A percentile compares a stretch with the other conserved stretches of the same genome.
These are phyloP conservation scores for Quercus engelmannii DNA, from an alignment of 306 rosid species.

Conservation along the genomic window DNA sequence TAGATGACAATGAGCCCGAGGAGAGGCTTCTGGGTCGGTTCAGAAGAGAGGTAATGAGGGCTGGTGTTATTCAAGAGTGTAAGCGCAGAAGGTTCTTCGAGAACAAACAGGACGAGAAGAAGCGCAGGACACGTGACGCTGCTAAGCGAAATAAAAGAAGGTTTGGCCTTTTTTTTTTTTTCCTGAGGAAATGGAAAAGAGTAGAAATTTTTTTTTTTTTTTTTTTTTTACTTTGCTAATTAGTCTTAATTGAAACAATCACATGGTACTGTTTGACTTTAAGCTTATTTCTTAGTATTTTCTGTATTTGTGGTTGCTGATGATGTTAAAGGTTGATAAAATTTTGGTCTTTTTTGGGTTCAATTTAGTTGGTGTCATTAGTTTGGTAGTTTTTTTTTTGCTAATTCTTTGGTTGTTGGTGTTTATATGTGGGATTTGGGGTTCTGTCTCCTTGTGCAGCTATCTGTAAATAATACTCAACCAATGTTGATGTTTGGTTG, in stretches of 20 bases:
- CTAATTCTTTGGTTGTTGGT: neutral
- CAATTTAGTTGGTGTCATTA: neutral
- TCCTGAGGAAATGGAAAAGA: neutral
- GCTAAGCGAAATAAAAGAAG: slow-evolving; percentile 80
- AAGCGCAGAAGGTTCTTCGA: slow-evolving; percentile 65
- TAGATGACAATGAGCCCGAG: slow-evolving; percentile 75
- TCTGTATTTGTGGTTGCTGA: neutral
- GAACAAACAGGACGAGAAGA: slow-evolving; percentile 73
- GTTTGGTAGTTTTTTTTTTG: neutral
- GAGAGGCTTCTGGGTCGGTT: slow-evolving; percentile 72
- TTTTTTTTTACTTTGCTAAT: neutral
- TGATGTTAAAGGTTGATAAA: neutral
- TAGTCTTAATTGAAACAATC: neutral
- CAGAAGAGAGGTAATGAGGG: slow-evolving; percentile 72
- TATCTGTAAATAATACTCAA: no score
- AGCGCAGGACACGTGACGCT: slow-evolving; percentile 74
- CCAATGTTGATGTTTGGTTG: no score
- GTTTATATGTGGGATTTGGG: neutral
- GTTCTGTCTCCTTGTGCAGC: no score
- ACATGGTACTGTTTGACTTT: neutral
- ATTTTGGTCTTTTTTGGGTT: neutral
- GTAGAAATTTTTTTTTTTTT: neutral
- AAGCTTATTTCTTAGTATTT: neutral
- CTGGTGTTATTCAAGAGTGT: slow-evolving; percentile 75
- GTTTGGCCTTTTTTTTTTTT: slow-evolving; percentile 17